These are phyloP conservation scores for Lepidium aucheri DNA, from an alignment of 345 rosid genomes.

Conservation along the genomic window DNA sequence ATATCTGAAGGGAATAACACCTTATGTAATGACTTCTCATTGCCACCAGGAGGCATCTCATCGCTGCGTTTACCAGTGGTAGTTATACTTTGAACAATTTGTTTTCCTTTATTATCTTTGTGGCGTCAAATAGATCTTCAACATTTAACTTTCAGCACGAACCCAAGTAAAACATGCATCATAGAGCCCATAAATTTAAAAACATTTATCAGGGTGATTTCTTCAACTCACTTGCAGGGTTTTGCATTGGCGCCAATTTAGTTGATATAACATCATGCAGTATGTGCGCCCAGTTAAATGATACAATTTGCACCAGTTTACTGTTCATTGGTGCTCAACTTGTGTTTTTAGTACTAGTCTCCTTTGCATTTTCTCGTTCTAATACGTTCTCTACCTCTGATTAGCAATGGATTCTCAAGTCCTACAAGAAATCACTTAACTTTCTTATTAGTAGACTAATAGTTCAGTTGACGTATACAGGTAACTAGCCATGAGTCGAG, in stretches of 20 bases:
- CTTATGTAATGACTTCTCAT: slow-evolving; percentile 40
- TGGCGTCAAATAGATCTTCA: background rate
- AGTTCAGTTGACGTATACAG: slow-evolving; percentile 30
- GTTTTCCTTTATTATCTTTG: background rate
- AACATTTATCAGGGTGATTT: background rate
- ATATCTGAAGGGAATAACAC: slow-evolving; percentile 35
- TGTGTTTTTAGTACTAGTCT: background rate
- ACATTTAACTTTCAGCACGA: background rate
- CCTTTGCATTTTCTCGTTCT: background rate
- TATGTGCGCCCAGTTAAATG: background rate
- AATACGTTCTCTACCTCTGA: background rate
- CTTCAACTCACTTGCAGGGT: background rate
- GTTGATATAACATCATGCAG: background rate
- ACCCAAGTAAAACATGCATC: background rate
- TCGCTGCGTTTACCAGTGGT: slow-evolving; percentile 91
- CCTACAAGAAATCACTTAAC: background rate
- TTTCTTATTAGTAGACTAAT: slow-evolving; percentile 12
- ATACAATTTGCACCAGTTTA: background rate
- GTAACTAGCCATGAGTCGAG: slow-evolving; percentile 77
- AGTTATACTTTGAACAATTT: slow-evolving; percentile 32
- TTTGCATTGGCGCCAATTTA: background rate
- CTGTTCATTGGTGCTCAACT: slow-evolving; percentile 1
- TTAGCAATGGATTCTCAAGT: background rate
- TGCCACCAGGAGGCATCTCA: slow-evolving; percentile 63
- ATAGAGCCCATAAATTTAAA: background rate